Evolutionary conservation across 2,329 filamentous ascomycete species (phyloP).

Genomic region (Ophiostoma angusticollis): DNA sequence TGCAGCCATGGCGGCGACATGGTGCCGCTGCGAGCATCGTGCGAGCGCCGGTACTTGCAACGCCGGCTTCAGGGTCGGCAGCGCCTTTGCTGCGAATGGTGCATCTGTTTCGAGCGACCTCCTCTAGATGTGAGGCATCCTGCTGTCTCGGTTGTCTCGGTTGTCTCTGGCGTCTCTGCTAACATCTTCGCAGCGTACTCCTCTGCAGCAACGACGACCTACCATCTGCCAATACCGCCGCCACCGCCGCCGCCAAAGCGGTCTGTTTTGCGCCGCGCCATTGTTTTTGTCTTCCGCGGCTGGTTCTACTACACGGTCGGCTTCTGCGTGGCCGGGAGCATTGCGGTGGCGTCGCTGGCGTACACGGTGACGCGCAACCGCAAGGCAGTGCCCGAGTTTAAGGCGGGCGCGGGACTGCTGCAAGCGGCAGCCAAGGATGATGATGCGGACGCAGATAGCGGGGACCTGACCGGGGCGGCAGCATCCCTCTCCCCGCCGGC

Average conservation of each 20-base stretch:
- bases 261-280: background rate
- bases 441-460: background rate
- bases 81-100: too few species aligned
- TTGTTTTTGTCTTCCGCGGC: constrained; percentile 3
- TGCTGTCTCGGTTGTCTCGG: too few species aligned
- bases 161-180: too few species aligned
- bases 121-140: too few species aligned
- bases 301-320: constrained; percentile 2
- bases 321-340: background rate
- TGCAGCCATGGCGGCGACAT: too few species aligned
- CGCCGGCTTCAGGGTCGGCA: too few species aligned
- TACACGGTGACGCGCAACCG: background rate
- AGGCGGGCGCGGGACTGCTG: background rate
- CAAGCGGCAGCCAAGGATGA: background rate
- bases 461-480: background rate
- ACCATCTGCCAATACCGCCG: background rate
- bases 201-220: too few species aligned
- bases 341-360: background rate
- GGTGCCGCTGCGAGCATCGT: too few species aligned
- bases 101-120: too few species aligned
- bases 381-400: too few species aligned
- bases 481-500: background rate
- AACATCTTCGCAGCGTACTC: too few species aligned
- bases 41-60: too few species aligned
- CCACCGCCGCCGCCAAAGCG: background rate